A percentile compares a stretch with the other conserved stretches of the same genome.
Conservation (phyloP, 305 asterid species). For the Plantago coronopus region DNA sequence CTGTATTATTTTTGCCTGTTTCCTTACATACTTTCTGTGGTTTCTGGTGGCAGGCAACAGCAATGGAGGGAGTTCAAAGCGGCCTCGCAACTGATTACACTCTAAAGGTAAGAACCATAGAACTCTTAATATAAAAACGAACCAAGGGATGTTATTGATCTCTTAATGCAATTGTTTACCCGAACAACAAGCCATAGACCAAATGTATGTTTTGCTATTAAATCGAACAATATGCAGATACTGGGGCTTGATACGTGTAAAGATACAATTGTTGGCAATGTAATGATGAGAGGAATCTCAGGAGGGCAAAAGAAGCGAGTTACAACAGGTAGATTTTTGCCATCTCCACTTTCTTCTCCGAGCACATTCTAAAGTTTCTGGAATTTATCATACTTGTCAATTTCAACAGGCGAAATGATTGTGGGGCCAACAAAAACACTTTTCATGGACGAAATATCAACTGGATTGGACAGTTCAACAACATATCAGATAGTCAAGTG, state of each 20-base stretch:
- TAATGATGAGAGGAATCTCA: conserved; percentile 51
- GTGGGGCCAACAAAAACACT: conserved; percentile 59
- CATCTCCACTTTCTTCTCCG: neutral
- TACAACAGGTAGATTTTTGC: conserved; percentile 42
- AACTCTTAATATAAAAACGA: neutral
- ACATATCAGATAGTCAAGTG: conserved; percentile 54
- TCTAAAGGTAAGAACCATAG: conserved; percentile 32
- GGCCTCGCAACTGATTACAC: conserved; percentile 33
- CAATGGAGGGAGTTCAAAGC: conserved; percentile 36
- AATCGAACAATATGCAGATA: conserved; percentile 31
- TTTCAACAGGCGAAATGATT: conserved; percentile 51
- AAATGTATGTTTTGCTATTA: neutral
- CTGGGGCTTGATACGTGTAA: conserved; percentile 61
- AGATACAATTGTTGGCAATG: conserved; percentile 60
- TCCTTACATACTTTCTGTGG: neutral
- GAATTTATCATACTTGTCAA: neutral
- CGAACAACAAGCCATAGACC: too few species aligned
- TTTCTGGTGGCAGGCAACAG: conserved; percentile 29
- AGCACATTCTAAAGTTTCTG: too few species aligned
- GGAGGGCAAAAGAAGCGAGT: conserved; percentile 68
- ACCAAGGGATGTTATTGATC: neutral
- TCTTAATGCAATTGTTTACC: neutral
- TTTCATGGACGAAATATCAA: conserved; percentile 74
- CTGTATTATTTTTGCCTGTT: neutral
- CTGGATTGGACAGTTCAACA: conserved; percentile 68